Percentiles rank a stretch among this genome's conserved stretches.
Evolutionary conservation across 2,329 filamentous ascomycete species (phyloP).

Genomic region (Juglanconis sp.): DNA sequence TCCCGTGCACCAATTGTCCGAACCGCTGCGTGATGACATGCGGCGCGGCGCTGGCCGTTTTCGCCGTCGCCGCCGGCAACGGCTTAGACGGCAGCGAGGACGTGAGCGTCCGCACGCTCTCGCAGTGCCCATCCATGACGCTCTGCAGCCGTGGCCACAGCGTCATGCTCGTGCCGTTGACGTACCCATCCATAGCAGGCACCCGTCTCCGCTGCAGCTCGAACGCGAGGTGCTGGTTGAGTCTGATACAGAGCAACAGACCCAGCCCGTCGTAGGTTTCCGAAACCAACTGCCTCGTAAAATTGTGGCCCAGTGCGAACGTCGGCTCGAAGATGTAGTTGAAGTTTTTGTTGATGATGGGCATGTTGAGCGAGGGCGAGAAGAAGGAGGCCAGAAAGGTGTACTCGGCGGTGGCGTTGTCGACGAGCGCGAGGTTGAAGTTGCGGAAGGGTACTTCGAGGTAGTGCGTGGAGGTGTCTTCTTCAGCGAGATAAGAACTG

Average conservation of each 20-base stretch:
- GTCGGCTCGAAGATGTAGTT: constrained; percentile 86
- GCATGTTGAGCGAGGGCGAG: constrained; percentile 69
- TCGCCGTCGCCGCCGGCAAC: constrained; percentile 43
- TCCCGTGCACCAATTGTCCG: constrained; percentile 83
- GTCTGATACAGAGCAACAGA: constrained; percentile 81
- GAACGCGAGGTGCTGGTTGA: constrained; percentile 94
- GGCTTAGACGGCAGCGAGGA: constrained; percentile 48
- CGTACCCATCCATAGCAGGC: constrained; percentile 82
- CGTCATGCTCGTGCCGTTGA: constrained; percentile 93
- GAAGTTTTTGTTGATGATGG: constrained; percentile 79
- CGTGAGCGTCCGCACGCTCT: constrained; percentile 69
- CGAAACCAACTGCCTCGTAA: constrained; percentile 74
- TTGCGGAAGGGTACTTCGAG: constrained; percentile 88
- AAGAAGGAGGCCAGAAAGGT: constrained; percentile 92
- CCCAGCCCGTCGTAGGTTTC: constrained; percentile 82
- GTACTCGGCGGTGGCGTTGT: constrained; percentile 94
- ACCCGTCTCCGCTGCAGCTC: constrained; percentile 89
- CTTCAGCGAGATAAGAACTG: constrained; percentile 85
- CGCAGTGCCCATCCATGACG: constrained; percentile 89
- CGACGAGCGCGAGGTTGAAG: constrained; percentile 89
- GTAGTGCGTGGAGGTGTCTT: constrained; percentile 81
- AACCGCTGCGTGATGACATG: constrained; percentile 95
- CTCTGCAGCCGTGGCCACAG: constrained; percentile 95
- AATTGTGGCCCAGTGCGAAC: constrained; percentile 73
- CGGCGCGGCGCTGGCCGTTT: constrained; percentile 71